These are phyloP conservation scores for Pseudocohnilembus persalinus DNA, from an alignment of 169 alveolate genomes.

Conservation along the genomic window DNA sequence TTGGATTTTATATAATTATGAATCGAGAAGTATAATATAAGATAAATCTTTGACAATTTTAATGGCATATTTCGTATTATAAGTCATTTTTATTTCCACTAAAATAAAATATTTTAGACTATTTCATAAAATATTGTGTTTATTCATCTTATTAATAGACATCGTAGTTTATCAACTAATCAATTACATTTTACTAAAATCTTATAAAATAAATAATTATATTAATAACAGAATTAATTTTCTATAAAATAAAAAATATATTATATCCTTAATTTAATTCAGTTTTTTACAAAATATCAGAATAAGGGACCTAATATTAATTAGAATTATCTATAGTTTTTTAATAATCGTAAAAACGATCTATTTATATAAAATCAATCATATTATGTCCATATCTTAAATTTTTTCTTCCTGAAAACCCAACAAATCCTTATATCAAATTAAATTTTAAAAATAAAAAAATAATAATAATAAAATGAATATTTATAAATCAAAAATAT, in stretches of 20 bases:
- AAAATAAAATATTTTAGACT: no score
- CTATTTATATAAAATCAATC: no score
- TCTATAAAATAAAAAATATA: no score
- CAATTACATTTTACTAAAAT: not conserved
- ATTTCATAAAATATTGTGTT: not conserved
- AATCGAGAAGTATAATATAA: not conserved
- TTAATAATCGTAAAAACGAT: no score
- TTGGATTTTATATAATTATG: not conserved
- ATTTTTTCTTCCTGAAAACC: not conserved
- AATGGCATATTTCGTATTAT: not conserved
- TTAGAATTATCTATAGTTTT: no score
- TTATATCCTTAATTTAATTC: no score
- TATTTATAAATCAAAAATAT: no score
- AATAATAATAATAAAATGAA: no score
- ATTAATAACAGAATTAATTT: not conserved
- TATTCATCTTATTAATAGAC: not conserved
- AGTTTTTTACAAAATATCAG: no score
- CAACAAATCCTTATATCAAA: not conserved
- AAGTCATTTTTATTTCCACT: not conserved
- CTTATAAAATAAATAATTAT: not conserved
- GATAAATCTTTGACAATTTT: not conserved
- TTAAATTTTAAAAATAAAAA: no score
- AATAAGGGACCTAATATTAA: not conserved
- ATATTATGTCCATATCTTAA: not conserved
- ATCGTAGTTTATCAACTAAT: not conserved